Conservation (phyloP, 306 rosid species). For the Oxytropis ochrocephala region DNA sequence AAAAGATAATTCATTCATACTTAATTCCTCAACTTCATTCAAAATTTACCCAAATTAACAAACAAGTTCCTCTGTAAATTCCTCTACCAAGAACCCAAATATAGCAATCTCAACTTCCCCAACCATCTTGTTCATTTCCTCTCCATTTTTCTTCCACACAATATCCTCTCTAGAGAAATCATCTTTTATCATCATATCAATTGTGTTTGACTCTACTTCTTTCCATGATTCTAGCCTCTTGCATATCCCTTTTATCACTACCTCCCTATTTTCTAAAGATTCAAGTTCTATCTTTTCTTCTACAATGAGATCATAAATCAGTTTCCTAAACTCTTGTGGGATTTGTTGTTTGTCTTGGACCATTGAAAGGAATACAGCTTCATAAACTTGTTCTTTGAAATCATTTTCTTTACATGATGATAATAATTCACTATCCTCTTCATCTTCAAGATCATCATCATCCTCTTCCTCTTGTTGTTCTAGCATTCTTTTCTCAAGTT, state of each 20-base stretch:
- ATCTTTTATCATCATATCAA: slow-evolving; percentile 72
- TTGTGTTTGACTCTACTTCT: slow-evolving; percentile 60
- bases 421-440: slow-evolving; percentile 5
- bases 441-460: slow-evolving; percentile 25
- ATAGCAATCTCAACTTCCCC: slow-evolving; percentile 61
- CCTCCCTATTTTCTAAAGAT: slow-evolving; percentile 25
- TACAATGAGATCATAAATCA: slow-evolving; percentile 55
- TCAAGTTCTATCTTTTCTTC: slow-evolving; percentile 48
- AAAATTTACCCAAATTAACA: slow-evolving; percentile 27
- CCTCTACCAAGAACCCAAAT: slow-evolving; percentile 59
- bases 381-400: slow-evolving; percentile 23
- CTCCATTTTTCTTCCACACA: slow-evolving; percentile 54
- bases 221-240: slow-evolving; percentile 73
- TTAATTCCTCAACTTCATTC: slow-evolving; percentile 15
- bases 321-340: slow-evolving; percentile 49
- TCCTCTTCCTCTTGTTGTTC: slow-evolving; percentile 39
- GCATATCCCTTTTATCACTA: slow-evolving; percentile 36
- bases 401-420: slow-evolving; percentile 24
- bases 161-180: slow-evolving; percentile 48
- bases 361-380: slow-evolving; percentile 27
- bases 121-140: slow-evolving; percentile 44
- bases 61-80: slow-evolving; percentile 57
- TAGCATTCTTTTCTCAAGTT: slow-evolving; percentile 72
- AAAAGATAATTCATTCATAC: slow-evolving; percentile 17
- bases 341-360: slow-evolving; percentile 17